Percentiles rank a stretch among this genome's conserved stretches.
phyloP scores from a whole-genome alignment of 2,329 filamentous ascomycete genomes.

The Trichophyton schoenleinii region DNA sequence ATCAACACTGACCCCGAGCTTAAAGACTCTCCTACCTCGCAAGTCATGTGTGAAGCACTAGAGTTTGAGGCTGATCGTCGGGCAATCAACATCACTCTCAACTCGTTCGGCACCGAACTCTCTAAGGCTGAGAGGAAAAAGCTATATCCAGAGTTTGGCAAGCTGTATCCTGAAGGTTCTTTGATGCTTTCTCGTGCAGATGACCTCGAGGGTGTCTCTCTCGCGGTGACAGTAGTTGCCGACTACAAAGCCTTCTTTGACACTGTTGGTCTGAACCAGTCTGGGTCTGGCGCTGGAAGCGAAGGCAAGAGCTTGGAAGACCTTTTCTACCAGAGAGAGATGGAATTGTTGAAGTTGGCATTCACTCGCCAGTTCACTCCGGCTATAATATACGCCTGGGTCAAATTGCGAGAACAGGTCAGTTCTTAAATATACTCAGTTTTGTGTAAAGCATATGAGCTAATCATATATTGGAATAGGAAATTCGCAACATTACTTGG shows the following conservation, averaged over 20 bases:
- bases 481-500: conserved; percentile 99
- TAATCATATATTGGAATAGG: conserved; percentile 40
- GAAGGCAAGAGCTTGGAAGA: conserved; percentile 90
- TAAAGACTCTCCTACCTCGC: conserved; percentile 73
- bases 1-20: conserved; percentile 83
- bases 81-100: conserved; percentile 97
- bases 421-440: conserved; percentile 21
- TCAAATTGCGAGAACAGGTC: conserved; percentile 94
- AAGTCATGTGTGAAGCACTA: conserved; percentile 90
- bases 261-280: conserved; percentile 66
- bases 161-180: conserved; percentile 84
- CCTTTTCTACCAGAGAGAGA: conserved; percentile 98
- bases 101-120: conserved; percentile 94
- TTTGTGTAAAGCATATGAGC: conserved; percentile 10
- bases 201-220: conserved; percentile 81
- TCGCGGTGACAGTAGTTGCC: conserved; percentile 82
- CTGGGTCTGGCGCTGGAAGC: conserved; percentile 57
- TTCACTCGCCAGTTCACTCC: conserved; percentile 96
- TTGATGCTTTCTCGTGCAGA: conserved; percentile 91
- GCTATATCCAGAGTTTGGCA: conserved; percentile 85
- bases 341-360: conserved; percentile 90
- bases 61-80: conserved; percentile 94
- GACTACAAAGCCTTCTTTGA: conserved; percentile 98
- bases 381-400: conserved; percentile 92
- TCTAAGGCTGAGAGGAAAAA: conserved; percentile 90